A percentile compares a stretch with the other conserved stretches of the same genome.
Conservation (phyloP, 345 rosid species). For the Gossypioides kirkii region DNA sequence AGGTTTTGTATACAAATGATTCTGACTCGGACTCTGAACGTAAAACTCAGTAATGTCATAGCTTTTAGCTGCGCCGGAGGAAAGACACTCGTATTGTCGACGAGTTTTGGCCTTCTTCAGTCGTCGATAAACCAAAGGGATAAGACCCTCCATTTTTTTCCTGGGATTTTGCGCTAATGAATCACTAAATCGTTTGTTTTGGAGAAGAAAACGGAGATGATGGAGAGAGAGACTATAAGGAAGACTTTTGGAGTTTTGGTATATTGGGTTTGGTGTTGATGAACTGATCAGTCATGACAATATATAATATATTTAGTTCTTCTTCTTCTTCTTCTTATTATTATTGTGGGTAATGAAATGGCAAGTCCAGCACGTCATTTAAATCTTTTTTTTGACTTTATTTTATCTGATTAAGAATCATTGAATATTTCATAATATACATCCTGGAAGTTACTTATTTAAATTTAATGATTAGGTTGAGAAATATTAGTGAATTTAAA, state of each 20-base stretch:
- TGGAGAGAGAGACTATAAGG: neutral
- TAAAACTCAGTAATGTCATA: slow-evolving; percentile 32
- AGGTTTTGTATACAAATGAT: neutral
- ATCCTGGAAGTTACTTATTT: neutral
- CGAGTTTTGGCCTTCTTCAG: slow-evolving; percentile 58
- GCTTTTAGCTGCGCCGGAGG: slow-evolving; percentile 37
- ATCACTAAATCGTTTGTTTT: no score
- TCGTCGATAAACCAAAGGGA: slow-evolving; percentile 66
- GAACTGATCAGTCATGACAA: neutral
- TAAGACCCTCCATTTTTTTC: slow-evolving; percentile 68
- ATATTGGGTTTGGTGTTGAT: slow-evolving; percentile 20
- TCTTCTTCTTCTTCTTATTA: neutral
- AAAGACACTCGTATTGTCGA: slow-evolving; percentile 65
- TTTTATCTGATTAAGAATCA: neutral
- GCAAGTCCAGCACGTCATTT: slow-evolving; percentile 1
- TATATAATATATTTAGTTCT: neutral
- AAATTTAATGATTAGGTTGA: neutral
- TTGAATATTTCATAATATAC: neutral
- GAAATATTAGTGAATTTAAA: neutral
- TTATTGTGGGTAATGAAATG: neutral
- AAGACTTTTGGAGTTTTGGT: slow-evolving; percentile 15
- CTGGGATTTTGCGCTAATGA: neutral
- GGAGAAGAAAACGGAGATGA: slow-evolving; percentile 17
- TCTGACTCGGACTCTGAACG: slow-evolving; percentile 9
- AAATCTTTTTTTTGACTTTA: neutral